Base-by-base conservation (phyloP, 192 early-diverging fungal genomes). In the Coemansia umbellata region DNA sequence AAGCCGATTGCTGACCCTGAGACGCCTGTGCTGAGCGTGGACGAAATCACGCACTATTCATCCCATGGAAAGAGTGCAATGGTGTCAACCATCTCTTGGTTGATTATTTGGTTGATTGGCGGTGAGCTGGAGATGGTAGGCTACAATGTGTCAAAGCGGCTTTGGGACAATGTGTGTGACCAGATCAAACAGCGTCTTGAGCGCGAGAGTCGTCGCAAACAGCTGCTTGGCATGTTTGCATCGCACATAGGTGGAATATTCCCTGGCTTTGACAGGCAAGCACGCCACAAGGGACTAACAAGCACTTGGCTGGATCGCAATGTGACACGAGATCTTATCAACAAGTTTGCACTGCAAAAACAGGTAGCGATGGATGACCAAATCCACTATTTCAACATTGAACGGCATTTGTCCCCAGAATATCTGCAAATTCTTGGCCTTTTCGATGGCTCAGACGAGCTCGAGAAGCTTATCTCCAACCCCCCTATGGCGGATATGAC, bases 61-160 rank as follows among this genome's bases (percentile, higher is more conserved):
- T 11, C 47, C 0, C 44, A 44, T n/a, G 26, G 36, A 50, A 66
- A 57, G 21, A 36, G 36, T 7, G 26, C 37, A 14, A 49, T 36
- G 2, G 58, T 18, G 22, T 61, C 74, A 19, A 58, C 53, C 11
- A 63, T 58, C 31, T 58, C 74, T 0, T 77, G 74, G 74, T 33
- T 77, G 14, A 55, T 65, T 14, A 51, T 77, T 10, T 77, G 74
- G 74, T 51, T 77, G 10, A 59, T 77, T 28, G 74, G 74, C n/a
- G 74, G 74, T 22, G 74, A 77, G 63, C 55, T 77, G 15, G 74
- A 77, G 57, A 77, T 77, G 74, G 74, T 77, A 2, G 74, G 74
- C 28, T 77, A 77, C 55, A 77, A 77, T 32, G 63, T 69, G 23
- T 69, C 74, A n/a, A 45, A 66, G 39, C 41, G 36, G 11, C 58